Base-by-base conservation (phyloP, 257 asterid genomes). In the Jaltomata sinuosa region DNA sequence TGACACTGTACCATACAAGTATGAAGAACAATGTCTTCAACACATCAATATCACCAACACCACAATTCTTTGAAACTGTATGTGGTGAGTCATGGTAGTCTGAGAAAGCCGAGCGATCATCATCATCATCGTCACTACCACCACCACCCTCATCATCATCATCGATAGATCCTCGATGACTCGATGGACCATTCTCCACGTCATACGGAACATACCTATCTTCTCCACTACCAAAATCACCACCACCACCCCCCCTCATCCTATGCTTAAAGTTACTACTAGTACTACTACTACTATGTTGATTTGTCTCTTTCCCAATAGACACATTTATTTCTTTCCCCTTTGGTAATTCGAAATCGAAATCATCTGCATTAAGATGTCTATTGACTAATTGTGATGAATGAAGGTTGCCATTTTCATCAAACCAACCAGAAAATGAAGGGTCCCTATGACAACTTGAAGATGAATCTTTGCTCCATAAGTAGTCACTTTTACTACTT, bases 1-100 rank as follows among this genome's bases (percentile, higher is more conserved):
- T 95, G 93, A 95, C 93, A 2, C 92, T 93, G 89, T 97, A 97
- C 99, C 99, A 97, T 59, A 90, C 96, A 86, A 95, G 87, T 87
- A 96, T 92, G 40, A 96, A 90, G 79, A 96, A 91, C 83, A 96
- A 77, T 18, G 98, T 96, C 91, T 93, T 96, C 83, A 96, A 89
- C 88, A 96, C 90, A 78, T 93, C 92, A 34, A 94, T 90, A 42
- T 84, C 89, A 59, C 93, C 87, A 67, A 91, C 61, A 84, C 90
- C 87, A 85, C 90, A 87, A 85, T 54, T 88, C 85, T 86, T 86
- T 27, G 84, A 40, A 31, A 74, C 83, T 84, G 84, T 80, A 62
- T 31, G 71, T 27, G 91, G 85, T 34, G 76, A 11, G 6, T 52
- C 85, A 21, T 47, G 86, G 83, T 84, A 74, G 68, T 83, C 83